These are phyloP conservation scores for Aureobasidium namibiae DNA, from an alignment of 2,329 filamentous ascomycete species.

Conservation along the genomic window DNA sequence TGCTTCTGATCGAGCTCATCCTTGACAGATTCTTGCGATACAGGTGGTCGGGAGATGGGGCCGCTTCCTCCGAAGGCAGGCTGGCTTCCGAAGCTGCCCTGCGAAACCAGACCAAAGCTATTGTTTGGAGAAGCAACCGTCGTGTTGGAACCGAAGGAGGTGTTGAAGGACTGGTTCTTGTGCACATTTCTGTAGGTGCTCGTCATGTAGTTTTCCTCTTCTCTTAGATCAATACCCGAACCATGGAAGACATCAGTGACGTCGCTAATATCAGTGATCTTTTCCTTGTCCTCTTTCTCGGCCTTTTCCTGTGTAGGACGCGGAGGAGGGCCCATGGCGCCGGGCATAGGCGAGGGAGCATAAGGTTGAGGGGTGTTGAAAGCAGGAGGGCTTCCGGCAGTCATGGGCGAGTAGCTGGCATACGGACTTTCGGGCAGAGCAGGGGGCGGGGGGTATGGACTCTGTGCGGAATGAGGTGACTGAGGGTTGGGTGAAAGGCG, in stretches of 20 bases:
- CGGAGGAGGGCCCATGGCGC: constrained; percentile 56
- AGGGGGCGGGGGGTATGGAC: constrained; percentile 11
- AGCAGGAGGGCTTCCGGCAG: constrained; percentile 24
- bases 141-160: constrained; percentile 27
- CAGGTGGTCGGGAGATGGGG: constrained; percentile 44
- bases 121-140: constrained; percentile 29
- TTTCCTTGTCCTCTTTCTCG: constrained; percentile 48
- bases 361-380: constrained; percentile 48
- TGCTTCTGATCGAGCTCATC: constrained; percentile 59
- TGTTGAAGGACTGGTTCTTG: constrained; percentile 17
- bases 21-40: constrained; percentile 58
- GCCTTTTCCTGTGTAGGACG: constrained; percentile 44
- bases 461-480: constrained; percentile 35
- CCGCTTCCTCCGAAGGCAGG: constrained; percentile 32
- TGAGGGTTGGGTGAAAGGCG: constrained; percentile 60
- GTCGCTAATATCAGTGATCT: constrained; percentile 57
- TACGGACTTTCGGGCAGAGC: constrained; percentile 13
- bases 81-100: constrained; percentile 27
- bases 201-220: constrained; percentile 76
- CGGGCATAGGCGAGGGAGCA: constrained; percentile 24
- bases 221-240: constrained; percentile 77
- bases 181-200: constrained; percentile 44
- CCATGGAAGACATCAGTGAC: constrained; percentile 75
- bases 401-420: constrained; percentile 12
- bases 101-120: constrained; percentile 39